These are phyloP conservation scores for Fistulinella prunicolor DNA, from an alignment of 768 basidiomycete genomes.

Conservation along the genomic window DNA sequence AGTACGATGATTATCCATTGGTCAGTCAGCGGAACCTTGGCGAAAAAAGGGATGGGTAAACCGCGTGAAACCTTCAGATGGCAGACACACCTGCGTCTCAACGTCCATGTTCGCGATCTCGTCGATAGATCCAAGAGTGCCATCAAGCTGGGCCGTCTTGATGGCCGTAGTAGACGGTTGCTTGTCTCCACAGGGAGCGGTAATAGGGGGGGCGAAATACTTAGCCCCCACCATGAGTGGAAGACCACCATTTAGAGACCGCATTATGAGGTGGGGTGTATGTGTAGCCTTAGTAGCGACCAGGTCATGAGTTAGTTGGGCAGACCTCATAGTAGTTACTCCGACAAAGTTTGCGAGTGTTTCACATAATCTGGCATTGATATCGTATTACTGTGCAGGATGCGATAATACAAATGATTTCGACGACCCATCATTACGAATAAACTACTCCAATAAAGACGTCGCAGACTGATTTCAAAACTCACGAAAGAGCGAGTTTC, in stretches of 20 bases:
- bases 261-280: too few species aligned
- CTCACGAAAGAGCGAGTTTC: constrained; percentile 53
- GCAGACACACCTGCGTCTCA: constrained; percentile 63
- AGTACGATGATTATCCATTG: constrained; percentile 53
- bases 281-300: too few species aligned
- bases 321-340: too few species aligned
- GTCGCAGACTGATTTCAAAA: constrained; percentile 9
- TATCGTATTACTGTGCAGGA: constrained; percentile 18
- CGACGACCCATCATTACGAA: constrained; percentile 22
- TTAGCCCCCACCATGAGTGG: constrained; percentile 6
- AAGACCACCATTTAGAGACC: too few species aligned
- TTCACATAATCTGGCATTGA: too few species aligned
- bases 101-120: constrained; percentile 63
- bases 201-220: background rate
- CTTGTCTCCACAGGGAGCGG: background rate
- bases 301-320: too few species aligned
- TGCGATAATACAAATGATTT: constrained; percentile 27
- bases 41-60: background rate
- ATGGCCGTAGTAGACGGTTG: constrained; percentile 3
- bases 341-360: too few species aligned
- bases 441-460: constrained; percentile 35
- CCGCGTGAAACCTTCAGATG: background rate
- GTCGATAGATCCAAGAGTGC: constrained; percentile 51
- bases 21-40: constrained; percentile 43
- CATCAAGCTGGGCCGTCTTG: constrained; percentile 20